These are phyloP conservation scores for Yamadazyma ubonensis DNA, from an alignment of 805 yeast genomes.

Conservation along the genomic window DNA sequence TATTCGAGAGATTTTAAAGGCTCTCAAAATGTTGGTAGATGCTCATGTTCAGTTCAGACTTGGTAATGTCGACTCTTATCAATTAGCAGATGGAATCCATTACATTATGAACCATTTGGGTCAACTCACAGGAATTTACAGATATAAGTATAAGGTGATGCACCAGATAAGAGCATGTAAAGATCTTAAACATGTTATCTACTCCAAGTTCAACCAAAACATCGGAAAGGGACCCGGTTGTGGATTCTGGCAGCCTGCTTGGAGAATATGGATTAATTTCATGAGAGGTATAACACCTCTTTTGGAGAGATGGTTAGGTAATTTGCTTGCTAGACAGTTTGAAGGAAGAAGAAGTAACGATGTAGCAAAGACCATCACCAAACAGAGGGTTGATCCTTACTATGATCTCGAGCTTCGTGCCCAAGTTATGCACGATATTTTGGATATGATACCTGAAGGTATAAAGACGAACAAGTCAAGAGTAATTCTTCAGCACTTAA, in stretches of 20 bases:
- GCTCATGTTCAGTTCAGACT: slow-evolving; percentile 88
- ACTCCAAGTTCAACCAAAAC: slow-evolving; percentile 75
- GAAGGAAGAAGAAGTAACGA: slow-evolving; percentile 94
- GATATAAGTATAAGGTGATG: slow-evolving; percentile 97
- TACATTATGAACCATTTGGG: slow-evolving; percentile 92
- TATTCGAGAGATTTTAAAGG: slow-evolving; percentile 82
- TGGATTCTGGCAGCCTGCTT: slow-evolving; percentile 99
- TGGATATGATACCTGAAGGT: slow-evolving; percentile 97
- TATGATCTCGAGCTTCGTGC: slow-evolving; percentile 92
- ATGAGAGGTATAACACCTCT: slow-evolving; percentile 89
- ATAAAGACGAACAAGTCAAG: slow-evolving; percentile 83
- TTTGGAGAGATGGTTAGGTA: slow-evolving; percentile 93
- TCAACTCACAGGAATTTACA: slow-evolving; percentile 91
- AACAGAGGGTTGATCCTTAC: slow-evolving; percentile 92
- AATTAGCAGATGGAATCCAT: slow-evolving; percentile 90
- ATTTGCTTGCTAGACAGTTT: slow-evolving; percentile 85
- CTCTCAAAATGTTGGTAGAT: slow-evolving; percentile 85
- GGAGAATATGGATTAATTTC: slow-evolving; percentile 95
- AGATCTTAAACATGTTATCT: slow-evolving; percentile 90
- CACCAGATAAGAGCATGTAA: slow-evolving; percentile 96
- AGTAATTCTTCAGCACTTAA: slow-evolving; percentile 85
- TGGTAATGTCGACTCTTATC: slow-evolving; percentile 90
- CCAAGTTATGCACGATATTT: slow-evolving; percentile 90
- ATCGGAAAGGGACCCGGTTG: slow-evolving; percentile 98
- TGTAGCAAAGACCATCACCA: slow-evolving; percentile 89